phyloP scores from a whole-genome alignment of 441 rosid genomes.

The Aquilaria agallochum region DNA sequence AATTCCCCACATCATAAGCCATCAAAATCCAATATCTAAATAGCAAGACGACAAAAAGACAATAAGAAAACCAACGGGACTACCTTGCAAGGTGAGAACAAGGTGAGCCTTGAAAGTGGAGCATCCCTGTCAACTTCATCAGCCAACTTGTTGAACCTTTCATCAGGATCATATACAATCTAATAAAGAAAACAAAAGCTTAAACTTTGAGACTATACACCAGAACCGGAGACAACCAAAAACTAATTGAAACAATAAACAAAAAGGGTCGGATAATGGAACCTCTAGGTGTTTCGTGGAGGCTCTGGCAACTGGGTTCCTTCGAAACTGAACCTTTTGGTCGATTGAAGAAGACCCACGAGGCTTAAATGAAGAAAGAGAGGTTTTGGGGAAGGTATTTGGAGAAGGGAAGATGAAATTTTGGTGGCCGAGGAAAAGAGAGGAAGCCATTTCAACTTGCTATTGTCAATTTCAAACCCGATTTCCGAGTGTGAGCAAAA shows the following conservation, averaged over 20 bases:
- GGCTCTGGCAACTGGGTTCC: slow-evolving; percentile 39
- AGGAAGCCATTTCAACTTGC: slow-evolving; percentile 26
- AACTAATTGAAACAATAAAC: neutral
- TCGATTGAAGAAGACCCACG: slow-evolving; percentile 19
- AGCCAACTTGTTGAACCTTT: slow-evolving; percentile 63
- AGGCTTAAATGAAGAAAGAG: slow-evolving; percentile 21
- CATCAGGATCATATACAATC: slow-evolving; percentile 86
- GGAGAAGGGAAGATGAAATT: slow-evolving; percentile 20
- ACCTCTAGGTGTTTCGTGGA: slow-evolving; percentile 63
- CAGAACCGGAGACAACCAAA: neutral
- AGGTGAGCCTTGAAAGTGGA: slow-evolving; percentile 85
- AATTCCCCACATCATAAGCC: neutral
- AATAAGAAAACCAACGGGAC: slow-evolving; percentile 5
- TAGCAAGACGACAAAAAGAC: neutral
- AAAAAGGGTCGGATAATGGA: neutral
- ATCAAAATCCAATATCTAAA: slow-evolving; percentile 1
- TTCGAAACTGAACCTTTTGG: slow-evolving; percentile 28
- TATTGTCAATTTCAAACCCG: no score
- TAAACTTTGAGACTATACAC: neutral
- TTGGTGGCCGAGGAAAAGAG: slow-evolving; percentile 33
- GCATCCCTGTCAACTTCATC: slow-evolving; percentile 77
- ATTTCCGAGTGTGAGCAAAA: no score
- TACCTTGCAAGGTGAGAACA: slow-evolving; percentile 98
- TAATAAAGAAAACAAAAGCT: slow-evolving; percentile 12
- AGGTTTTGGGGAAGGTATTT: slow-evolving; percentile 28